These are phyloP conservation scores for Nothopassalora personata DNA, from an alignment of 2,329 filamentous ascomycete genomes.

Conservation along the genomic window DNA sequence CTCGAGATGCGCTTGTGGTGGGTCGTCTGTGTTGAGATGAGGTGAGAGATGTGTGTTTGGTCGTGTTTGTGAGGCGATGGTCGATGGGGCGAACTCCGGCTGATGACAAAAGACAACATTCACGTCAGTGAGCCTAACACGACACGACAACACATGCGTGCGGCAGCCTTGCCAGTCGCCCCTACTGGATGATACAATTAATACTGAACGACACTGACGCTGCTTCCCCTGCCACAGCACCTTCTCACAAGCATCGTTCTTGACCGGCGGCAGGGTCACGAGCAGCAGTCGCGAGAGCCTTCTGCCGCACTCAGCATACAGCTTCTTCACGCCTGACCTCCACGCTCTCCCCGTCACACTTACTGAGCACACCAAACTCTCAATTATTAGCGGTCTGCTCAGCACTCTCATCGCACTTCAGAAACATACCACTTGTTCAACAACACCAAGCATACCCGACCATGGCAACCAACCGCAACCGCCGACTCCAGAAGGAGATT, in stretches of 20 bases:
- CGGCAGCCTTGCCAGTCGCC: neutral
- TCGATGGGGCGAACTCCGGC: neutral
- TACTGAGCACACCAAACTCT: neutral
- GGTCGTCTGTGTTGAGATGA: neutral
- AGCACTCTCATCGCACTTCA: neutral
- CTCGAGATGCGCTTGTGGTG: neutral
- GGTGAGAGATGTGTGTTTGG: neutral
- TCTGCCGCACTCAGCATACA: neutral
- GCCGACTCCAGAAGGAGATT: conserved; percentile 69
- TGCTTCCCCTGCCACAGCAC: neutral
- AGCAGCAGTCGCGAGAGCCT: neutral
- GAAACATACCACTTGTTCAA: neutral
- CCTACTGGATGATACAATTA: neutral
- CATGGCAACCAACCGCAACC: conserved; percentile 52
- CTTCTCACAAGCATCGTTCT: neutral
- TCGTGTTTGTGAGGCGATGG: neutral
- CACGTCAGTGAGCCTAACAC: neutral
- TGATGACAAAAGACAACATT: neutral
- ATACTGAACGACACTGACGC: neutral
- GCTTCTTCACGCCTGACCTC: neutral
- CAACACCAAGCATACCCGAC: neutral
- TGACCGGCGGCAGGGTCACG: neutral
- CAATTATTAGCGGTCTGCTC: neutral
- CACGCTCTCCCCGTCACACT: neutral
- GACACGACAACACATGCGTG: neutral